phyloP scores from a whole-genome alignment of 371 early-diverging fungal genomes.

The Capillidium heterosporum region DNA sequence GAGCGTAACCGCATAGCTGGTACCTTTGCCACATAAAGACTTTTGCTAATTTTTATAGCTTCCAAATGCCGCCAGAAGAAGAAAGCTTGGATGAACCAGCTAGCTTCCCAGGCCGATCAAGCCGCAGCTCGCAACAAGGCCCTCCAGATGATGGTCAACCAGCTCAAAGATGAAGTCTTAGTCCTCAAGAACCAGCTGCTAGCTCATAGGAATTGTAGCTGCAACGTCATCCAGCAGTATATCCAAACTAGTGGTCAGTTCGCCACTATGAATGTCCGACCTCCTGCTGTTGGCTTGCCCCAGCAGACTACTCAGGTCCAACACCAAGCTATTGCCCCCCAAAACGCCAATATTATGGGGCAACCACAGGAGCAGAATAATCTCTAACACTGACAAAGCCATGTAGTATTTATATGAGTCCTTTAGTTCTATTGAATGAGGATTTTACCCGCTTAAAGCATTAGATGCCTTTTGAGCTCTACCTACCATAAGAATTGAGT shows the following conservation, averaged over 20 bases:
- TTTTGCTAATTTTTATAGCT: constrained; percentile 16
- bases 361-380: too few relatives aligned
- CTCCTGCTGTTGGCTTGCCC: not conserved
- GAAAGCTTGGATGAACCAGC: constrained; percentile 44
- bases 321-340: too few relatives aligned
- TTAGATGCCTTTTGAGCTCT: too few relatives aligned
- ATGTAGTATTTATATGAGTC: too few relatives aligned
- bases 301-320: too few relatives aligned
- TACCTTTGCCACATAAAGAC: constrained; percentile 3
- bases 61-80: constrained; percentile 66
- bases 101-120: constrained; percentile 34
- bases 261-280: constrained; percentile 2
- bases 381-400: too few relatives aligned
- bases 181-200: constrained; percentile 43
- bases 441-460: too few relatives aligned
- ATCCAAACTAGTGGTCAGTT: constrained; percentile 11
- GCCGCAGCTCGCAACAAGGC: constrained; percentile 33
- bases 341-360: too few relatives aligned
- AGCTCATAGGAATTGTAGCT: constrained; percentile 34
- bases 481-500: too few relatives aligned
- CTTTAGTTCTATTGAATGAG: too few relatives aligned
- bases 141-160: constrained; percentile 26
- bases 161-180: constrained; percentile 47
- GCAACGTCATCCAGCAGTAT: constrained; percentile 32
- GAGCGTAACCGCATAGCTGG: constrained; percentile 56